Percentiles rank a stretch among this genome's conserved stretches.
Conservation (phyloP, 2,329 filamentous ascomycete species). For the Aureobasidium namibiae region DNA sequence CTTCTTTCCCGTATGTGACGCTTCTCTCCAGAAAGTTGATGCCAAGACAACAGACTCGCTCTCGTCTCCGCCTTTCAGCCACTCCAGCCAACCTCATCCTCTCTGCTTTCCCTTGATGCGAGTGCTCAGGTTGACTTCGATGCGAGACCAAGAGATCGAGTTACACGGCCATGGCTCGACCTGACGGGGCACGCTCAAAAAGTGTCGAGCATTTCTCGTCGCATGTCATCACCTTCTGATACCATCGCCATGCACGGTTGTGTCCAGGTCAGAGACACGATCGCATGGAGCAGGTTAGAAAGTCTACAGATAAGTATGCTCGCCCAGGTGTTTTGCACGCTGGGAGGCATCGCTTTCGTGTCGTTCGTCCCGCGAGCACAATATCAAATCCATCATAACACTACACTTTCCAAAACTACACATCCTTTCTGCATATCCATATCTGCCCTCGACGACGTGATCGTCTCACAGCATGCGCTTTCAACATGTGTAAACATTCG, state of each 20-base stretch:
- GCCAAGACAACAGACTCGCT: neutral
- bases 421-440: neutral
- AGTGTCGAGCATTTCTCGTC: neutral
- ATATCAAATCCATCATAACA: neutral
- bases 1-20: constrained; percentile 8
- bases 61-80: neutral
- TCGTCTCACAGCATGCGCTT: neutral
- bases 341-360: neutral
- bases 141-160: neutral
- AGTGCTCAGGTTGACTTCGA: neutral
- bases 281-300: neutral
- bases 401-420: neutral
- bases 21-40: neutral
- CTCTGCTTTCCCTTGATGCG: neutral
- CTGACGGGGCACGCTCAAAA: too few relatives aligned
- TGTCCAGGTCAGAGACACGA: neutral
- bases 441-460: neutral
- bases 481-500: neutral
- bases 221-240: neutral
- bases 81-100: neutral
- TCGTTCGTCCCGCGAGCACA: neutral
- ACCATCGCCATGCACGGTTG: too few relatives aligned
- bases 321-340: neutral
- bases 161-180: too few relatives aligned
- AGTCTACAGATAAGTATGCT: too few relatives aligned